Base-by-base conservation (phyloP, 2,329 filamentous ascomycete species). In the Aspergillus fumigatus region DNA sequence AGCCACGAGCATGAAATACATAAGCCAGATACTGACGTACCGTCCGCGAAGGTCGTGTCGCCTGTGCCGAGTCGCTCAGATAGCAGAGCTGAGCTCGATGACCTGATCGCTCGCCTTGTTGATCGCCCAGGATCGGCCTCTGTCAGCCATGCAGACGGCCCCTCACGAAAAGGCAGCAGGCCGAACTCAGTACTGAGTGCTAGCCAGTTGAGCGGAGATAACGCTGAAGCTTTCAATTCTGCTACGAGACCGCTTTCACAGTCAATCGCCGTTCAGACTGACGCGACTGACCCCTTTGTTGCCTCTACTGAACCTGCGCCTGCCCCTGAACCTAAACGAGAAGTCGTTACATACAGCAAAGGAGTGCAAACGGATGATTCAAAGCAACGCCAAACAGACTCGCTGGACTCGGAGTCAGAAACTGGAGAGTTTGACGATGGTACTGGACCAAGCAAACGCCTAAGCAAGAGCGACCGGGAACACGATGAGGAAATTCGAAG, bases 321-420 rank as follows among this genome's bases (percentile, higher is more conserved):
- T 9, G 55, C 68, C 63, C 69, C 72, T 66, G 67, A 80, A 61
- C 70, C 75, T 52, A 80, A 78, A 65, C 77, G 78, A 62, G 94
- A 99, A 74, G 81, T 96, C 58, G 92, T 96, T 69, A 96, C 92
- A 53, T 99, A 99, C 80, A 97, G 90, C 81, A 97, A 97, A 78
- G 92, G 87, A 55, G 92, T 97, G 23, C 95, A 99, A 75, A 97
- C 94, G 17, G 85, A 88, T 67, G 85, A 88, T 60, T 89, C 89
- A 85, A 79, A 81, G 19, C 75, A 76, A 6, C 78, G 80, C 4
- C 77, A 80, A 55, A 77, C 82, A 27, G 77, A 80, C 35, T 79
- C 81, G 32, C 76, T 81, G 1, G 80, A 81, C 50, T 82, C 84
- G 8, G 83, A 84, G 29, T 81, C 84, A 25, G 88, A 92, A 29